Conservation (phyloP, 2,329 filamentous ascomycete species). For the Volutella citrinella region DNA sequence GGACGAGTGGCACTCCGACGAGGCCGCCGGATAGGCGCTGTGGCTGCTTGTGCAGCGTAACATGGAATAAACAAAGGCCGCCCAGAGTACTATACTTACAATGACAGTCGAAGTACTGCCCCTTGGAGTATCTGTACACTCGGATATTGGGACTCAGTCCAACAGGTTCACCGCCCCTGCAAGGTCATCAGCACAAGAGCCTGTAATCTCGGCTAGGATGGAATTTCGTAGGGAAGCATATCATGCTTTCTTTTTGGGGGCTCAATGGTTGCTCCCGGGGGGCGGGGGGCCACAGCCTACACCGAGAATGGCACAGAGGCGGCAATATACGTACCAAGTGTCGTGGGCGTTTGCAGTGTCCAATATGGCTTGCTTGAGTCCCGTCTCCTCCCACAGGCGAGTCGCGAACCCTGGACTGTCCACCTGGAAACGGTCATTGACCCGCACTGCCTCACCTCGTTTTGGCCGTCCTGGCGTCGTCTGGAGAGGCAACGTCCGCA, state of each 20-base stretch:
- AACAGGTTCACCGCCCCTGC: conserved; percentile 80
- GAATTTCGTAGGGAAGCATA: conserved; percentile 4
- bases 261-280: conserved; percentile 5
- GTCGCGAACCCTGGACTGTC: conserved; percentile 73
- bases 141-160: conserved; percentile 86
- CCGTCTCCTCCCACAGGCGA: conserved; percentile 73
- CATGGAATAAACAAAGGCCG: too few species aligned
- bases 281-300: too few species aligned
- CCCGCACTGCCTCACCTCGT: conserved; percentile 74
- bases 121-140: conserved; percentile 80
- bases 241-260: conserved; percentile 9
- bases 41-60: too few species aligned
- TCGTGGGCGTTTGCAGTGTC: too few species aligned
- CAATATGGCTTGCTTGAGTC: conserved; percentile 61
- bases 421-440: conserved; percentile 88
- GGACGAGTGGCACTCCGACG: too few species aligned
- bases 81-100: too few species aligned
- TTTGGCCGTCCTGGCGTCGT: conserved; percentile 79
- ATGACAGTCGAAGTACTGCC: conserved; percentile 90
- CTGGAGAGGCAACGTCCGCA: conserved; percentile 64
- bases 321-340: too few species aligned
- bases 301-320: too few species aligned
- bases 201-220: conserved; percentile 5
- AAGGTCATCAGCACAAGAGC: conserved; percentile 13
- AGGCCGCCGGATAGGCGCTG: too few species aligned